A percentile compares a stretch with the other conserved stretches of the same genome.
Evolutionary conservation across 2,329 filamentous ascomycete genomes (phyloP).

Genomic region (Cladophialophora exuberans): DNA sequence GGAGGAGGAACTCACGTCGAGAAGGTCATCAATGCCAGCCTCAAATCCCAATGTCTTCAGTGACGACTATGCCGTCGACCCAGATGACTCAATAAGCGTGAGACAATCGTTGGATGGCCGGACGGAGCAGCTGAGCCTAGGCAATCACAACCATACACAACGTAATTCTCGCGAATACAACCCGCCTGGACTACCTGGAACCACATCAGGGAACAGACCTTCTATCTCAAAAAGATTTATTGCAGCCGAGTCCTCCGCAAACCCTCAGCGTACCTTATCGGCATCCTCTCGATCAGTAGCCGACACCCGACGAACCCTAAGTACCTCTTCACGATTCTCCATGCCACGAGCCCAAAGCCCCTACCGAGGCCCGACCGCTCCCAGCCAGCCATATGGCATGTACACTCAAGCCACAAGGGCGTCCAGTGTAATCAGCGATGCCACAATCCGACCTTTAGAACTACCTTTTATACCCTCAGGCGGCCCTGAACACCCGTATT

Average conservation of each 20-base stretch:
- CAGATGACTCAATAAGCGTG: constrained; percentile 13
- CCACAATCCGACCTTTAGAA: constrained; percentile 64
- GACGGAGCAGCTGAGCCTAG: constrained; percentile 25
- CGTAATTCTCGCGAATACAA: constrained; percentile 24
- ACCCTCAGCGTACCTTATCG: constrained; percentile 29
- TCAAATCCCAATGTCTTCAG: constrained; percentile 52
- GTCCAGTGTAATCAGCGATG: constrained; percentile 71
- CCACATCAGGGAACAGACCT: constrained; percentile 7
- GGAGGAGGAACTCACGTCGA: constrained; percentile 17
- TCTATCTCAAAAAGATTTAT: constrained; percentile 16
- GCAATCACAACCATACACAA: constrained; percentile 31
- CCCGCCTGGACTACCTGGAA: constrained; percentile 24
- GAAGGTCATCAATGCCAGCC: constrained; percentile 23
- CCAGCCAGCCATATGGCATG: constrained; percentile 83
- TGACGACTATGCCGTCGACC: constrained; percentile 52
- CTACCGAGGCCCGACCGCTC: constrained; percentile 70
- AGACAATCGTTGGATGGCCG: constrained; percentile 22
- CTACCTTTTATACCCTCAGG: constrained; percentile 64
- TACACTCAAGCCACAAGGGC: constrained; percentile 70
- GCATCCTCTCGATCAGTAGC: constrained; percentile 35
- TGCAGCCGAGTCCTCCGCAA: constrained; percentile 12
- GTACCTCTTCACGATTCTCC: constrained; percentile 49
- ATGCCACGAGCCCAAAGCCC: constrained; percentile 61
- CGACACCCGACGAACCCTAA: constrained; percentile 45
- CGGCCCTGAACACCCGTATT: constrained; percentile 78